Conservation (phyloP, 768 basidiomycete genomes). For the Tulasnella sp. region DNA sequence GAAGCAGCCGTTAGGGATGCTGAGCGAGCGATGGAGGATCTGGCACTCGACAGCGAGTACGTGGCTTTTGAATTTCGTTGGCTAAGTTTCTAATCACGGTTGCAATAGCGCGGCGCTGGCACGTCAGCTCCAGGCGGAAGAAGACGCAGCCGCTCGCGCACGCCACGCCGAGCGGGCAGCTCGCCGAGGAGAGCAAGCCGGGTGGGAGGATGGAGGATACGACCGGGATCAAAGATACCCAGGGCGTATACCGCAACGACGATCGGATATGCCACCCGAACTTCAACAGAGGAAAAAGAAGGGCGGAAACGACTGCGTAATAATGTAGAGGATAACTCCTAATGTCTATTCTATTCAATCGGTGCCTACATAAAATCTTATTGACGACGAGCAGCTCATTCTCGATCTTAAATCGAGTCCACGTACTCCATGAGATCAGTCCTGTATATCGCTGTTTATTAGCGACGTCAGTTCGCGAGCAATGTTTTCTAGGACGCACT, state of each 20-base stretch:
- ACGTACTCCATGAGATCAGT: constrained; percentile 24
- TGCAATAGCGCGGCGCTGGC: constrained; percentile 61
- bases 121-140: constrained; percentile 72
- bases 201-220: neutral
- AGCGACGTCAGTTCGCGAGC: neutral
- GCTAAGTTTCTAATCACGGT: neutral
- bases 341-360: neutral
- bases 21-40: constrained; percentile 39
- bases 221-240: constrained; percentile 7
- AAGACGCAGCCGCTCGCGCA: constrained; percentile 51
- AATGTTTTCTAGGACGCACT: constrained; percentile 9
- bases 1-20: constrained; percentile 57
- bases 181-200: neutral
- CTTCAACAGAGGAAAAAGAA: constrained; percentile 8
- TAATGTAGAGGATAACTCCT: constrained; percentile 8
- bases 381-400: neutral
- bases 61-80: neutral
- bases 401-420: neutral
- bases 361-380: neutral
- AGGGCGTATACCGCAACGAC: neutral
- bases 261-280: neutral
- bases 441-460: neutral
- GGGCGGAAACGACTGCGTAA: constrained; percentile 15
- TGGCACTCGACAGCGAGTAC: neutral
- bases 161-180: neutral